These are phyloP conservation scores for Boletus rubescentipes DNA, from an alignment of 768 basidiomycete species.

Conservation along the genomic window DNA sequence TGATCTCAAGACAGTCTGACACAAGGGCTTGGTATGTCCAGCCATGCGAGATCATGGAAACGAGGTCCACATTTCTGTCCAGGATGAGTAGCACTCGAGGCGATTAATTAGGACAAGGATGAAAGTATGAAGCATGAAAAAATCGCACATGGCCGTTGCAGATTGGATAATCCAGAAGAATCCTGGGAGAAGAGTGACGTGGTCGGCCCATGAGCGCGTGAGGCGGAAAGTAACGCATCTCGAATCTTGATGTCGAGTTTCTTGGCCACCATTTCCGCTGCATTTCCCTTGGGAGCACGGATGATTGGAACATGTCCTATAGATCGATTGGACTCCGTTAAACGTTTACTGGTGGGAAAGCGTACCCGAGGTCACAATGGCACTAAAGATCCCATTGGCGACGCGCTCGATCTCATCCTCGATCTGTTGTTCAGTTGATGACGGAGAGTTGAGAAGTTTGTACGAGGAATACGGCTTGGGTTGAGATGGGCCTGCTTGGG, in stretches of 20 bases:
- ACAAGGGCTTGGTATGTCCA: conserved; percentile 99
- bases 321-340: not conserved
- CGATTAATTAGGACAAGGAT: conserved; percentile 9
- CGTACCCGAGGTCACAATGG: conserved; percentile 82
- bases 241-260: conserved; percentile 91
- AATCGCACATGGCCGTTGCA: conserved; percentile 81
- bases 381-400: conserved; percentile 87
- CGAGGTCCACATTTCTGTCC: conserved; percentile 92
- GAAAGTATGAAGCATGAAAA: not conserved
- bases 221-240: conserved; percentile 73
- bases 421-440: conserved; percentile 85
- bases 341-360: not conserved
- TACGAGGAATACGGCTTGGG: conserved; percentile 62
- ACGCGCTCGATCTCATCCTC: conserved; percentile 93
- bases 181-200: conserved; percentile 77
- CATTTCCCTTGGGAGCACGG: conserved; percentile 91
- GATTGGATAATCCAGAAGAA: conserved; percentile 75
- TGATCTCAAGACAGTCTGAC: conserved; percentile 96
- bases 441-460: conserved; percentile 85
- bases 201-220: conserved; percentile 54
- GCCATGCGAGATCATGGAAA: conserved; percentile 91
- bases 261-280: conserved; percentile 99
- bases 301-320: conserved; percentile 92
- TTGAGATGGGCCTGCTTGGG: conserved; percentile 36
- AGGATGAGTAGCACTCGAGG: conserved; percentile 82